These are phyloP conservation scores for Nemania diffusa DNA, from an alignment of 2,329 filamentous ascomycete species.

Conservation along the genomic window DNA sequence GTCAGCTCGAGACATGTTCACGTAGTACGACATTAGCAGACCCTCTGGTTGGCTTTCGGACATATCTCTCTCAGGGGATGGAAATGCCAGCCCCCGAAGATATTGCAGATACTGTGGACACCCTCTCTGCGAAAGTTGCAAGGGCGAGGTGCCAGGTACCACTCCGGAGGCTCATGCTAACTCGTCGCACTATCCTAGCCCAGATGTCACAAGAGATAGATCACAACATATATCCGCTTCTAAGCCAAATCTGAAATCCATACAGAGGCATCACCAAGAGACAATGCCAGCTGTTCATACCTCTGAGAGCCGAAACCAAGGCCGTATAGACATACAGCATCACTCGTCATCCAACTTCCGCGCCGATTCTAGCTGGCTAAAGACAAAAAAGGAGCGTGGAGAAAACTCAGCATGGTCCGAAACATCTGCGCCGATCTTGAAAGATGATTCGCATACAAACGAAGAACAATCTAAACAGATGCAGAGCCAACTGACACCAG, in stretches of 20 bases:
- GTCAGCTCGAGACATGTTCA: constrained; percentile 60
- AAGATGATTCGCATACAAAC: neutral
- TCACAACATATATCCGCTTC: constrained; percentile 25
- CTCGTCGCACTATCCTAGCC: constrained; percentile 40
- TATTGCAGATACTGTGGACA: constrained; percentile 60
- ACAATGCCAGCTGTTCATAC: neutral
- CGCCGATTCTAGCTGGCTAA: constrained; percentile 14
- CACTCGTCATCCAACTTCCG: constrained; percentile 2
- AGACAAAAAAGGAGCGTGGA: neutral
- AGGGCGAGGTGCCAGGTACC: constrained; percentile 48
- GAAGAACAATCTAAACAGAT: constrained; percentile 7
- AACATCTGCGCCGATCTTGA: neutral
- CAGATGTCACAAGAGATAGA: constrained; percentile 31
- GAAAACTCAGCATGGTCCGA: neutral
- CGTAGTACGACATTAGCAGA: constrained; percentile 57
- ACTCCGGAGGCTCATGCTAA: constrained; percentile 37
- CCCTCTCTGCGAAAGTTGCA: constrained; percentile 60
- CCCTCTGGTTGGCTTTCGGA: constrained; percentile 61
- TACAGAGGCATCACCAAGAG: neutral
- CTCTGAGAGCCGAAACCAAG: neutral
- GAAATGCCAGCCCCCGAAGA: constrained; percentile 46
- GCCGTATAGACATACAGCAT: neutral
- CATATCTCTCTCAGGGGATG: constrained; percentile 48
- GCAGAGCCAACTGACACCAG: constrained; percentile 14
- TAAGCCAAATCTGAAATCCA: constrained; percentile 14